Evolutionary conservation across 148 eudicot species (phyloP).

Genomic region (Spergularia bocconei): DNA sequence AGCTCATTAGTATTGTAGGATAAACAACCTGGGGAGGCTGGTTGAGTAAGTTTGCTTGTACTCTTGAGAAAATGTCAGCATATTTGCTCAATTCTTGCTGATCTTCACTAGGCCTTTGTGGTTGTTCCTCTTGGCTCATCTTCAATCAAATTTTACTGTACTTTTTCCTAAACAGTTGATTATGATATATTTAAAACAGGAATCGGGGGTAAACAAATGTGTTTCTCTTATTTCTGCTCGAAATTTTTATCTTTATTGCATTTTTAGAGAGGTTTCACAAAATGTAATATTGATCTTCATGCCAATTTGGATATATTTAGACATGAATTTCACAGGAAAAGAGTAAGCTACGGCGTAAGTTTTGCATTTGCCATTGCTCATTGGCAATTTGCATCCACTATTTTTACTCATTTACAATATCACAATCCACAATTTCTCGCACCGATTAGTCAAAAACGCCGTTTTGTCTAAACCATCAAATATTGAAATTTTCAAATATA

Average conservation of each 20-base stretch:
- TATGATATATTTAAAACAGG: not conserved
- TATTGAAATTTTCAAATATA: no score
- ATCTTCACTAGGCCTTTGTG: slow-evolving; percentile 17
- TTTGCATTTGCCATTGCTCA: slow-evolving; percentile 12
- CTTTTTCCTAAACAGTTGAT: no score
- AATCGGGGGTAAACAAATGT: not conserved
- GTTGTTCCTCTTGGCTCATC: slow-evolving; percentile 27
- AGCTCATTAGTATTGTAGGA: not conserved
- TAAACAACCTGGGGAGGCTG: slow-evolving; percentile 21
- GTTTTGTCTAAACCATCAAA: no score
- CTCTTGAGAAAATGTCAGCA: slow-evolving; percentile 17
- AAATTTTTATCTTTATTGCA: not conserved
- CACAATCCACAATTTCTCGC: not conserved
- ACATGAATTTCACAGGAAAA: slow-evolving; percentile 16
- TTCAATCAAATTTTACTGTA: not conserved
- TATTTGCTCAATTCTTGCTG: slow-evolving; percentile 22
- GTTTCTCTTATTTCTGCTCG: not conserved
- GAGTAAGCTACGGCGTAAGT: slow-evolving; percentile 18
- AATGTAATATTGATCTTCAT: slow-evolving; percentile 6
- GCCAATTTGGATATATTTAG: slow-evolving; percentile 19
- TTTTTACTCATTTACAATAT: not conserved
- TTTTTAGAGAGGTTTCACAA: not conserved
- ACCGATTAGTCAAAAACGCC: not conserved
- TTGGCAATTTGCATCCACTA: not conserved
- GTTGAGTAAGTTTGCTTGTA: slow-evolving; percentile 10